phyloP scores from a whole-genome alignment of 2,329 filamentous ascomycete species.

The Epichloe scottii region DNA sequence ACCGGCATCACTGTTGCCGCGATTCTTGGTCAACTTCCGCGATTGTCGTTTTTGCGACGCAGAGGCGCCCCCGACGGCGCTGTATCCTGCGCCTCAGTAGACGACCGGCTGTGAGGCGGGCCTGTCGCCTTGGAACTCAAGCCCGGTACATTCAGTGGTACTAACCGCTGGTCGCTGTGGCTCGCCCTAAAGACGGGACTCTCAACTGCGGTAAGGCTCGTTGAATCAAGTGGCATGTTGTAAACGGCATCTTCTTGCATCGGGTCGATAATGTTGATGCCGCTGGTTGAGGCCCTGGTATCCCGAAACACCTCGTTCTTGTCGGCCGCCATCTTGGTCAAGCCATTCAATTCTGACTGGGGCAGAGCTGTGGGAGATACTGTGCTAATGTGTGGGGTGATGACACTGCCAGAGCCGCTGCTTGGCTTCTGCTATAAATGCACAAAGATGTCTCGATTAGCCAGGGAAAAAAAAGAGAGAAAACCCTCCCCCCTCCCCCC shows the following conservation, averaged over 20 bases:
- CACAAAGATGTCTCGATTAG: background rate
- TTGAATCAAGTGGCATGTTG: constrained; percentile 19
- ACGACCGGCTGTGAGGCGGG: constrained; percentile 14
- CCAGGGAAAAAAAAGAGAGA: background rate
- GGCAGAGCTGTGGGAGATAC: constrained; percentile 12
- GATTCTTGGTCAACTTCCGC: constrained; percentile 30
- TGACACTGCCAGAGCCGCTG: background rate
- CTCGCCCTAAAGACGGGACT: constrained; percentile 13
- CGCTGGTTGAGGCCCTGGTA: constrained; percentile 1
- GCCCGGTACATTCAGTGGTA: background rate
- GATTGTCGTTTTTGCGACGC: constrained; percentile 22
- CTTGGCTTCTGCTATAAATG: background rate
- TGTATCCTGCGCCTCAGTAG: constrained; percentile 19
- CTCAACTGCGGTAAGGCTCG: constrained; percentile 13
- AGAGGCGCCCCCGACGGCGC: constrained; percentile 5
- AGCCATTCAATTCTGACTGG: background rate
- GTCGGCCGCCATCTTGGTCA: constrained; percentile 2
- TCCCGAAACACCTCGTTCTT: constrained; percentile 1
- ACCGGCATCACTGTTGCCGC: constrained; percentile 23
- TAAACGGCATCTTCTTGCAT: constrained; percentile 21
- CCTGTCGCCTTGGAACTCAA: background rate
- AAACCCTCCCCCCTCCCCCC: too few species aligned
- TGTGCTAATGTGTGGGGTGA: constrained; percentile 2
- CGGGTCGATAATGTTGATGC: constrained; percentile 12
- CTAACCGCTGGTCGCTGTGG: constrained; percentile 2